phyloP scores from a whole-genome alignment of 495 filamentous ascomycete genomes.

The Aspergillus coremiiformis region DNA sequence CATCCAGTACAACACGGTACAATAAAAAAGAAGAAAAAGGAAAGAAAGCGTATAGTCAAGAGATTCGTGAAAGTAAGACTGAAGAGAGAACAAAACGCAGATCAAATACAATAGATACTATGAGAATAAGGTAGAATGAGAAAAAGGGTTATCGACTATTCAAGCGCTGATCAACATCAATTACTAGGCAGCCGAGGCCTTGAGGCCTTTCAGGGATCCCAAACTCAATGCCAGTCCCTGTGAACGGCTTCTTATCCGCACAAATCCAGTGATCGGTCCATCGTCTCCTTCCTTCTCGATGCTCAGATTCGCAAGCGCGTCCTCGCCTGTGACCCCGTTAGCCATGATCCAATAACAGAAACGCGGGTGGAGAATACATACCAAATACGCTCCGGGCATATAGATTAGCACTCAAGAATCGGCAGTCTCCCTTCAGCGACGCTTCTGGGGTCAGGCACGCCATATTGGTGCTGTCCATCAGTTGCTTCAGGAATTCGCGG shows the following conservation, averaged over 20 bases:
- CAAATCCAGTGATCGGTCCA: constrained; percentile 95
- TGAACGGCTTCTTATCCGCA: constrained; percentile 94
- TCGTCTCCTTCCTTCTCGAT: constrained; percentile 97
- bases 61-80: constrained; percentile 23
- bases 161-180: constrained; percentile 11
- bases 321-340: constrained; percentile 68
- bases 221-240: constrained; percentile 93
- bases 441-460: constrained; percentile 94
- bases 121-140: constrained; percentile 7
- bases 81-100: constrained; percentile 11
- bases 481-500: constrained; percentile 84
- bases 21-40: constrained; percentile 11
- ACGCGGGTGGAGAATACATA: constrained; percentile 41
- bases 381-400: constrained; percentile 98
- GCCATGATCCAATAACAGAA: constrained; percentile 11
- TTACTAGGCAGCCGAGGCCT: constrained; percentile 47
- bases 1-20: constrained; percentile 27
- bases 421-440: constrained; percentile 93
- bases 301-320: constrained; percentile 93
- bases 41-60: constrained; percentile 25
- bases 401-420: constrained; percentile 94
- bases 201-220: constrained; percentile 90
- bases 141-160: constrained; percentile 19
- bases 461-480: constrained; percentile 99
- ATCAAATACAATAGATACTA: constrained; percentile 11